Base-by-base conservation (phyloP, 2,329 filamentous ascomycete genomes). In the Sordariomycetes sp. region DNA sequence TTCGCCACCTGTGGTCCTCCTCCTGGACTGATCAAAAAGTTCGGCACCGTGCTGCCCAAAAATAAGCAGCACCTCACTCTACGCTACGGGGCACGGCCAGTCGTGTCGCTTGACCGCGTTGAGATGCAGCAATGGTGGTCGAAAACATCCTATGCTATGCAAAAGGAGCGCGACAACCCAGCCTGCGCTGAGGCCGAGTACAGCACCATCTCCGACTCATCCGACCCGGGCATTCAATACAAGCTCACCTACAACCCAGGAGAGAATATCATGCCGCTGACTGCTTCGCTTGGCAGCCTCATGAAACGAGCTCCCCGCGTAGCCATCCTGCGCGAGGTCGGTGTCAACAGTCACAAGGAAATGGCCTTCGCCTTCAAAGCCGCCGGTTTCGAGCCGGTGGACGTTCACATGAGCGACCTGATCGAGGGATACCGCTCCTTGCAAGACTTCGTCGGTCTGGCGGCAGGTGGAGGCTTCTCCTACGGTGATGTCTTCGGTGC, bases 321-420 rank as follows among this genome's bases (percentile, higher is more conserved):
- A 17, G 92, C 92, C 28, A 94, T 98, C 46, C 76, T 98, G 16
- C 75, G 92, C 51, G 92, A 96, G 58, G 87, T 95, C 57, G 92
- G 92, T 55, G 86, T 94, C 45, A 96, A 98, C 61, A 86, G 88
- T 27, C 78, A 95, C 49, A 80, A 86, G n/a, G 92, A 98, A 58
- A 94, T 98, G 86, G 92, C 92, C 1, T 96, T 94, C 51, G 87
- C 88, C 32, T 96, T 96, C 70, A 79, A 82, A 44, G 79, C 79
- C 23, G 90, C 92, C 28, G 90, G 90, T 24, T 96, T 96, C 63
- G 81, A 87, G 32, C 78, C 88, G 11, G 75, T 96, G 30, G 90
- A 98, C 51, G 82, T 96, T 2, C 90, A 95, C 68, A 96, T 98
- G 92, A 92, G 83, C 4, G 90, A 96, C 48, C 79, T 96, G 36